Evolutionary conservation across 129 eudicot genomes (phyloP).

Genomic region (Dittrichia graveolens): DNA sequence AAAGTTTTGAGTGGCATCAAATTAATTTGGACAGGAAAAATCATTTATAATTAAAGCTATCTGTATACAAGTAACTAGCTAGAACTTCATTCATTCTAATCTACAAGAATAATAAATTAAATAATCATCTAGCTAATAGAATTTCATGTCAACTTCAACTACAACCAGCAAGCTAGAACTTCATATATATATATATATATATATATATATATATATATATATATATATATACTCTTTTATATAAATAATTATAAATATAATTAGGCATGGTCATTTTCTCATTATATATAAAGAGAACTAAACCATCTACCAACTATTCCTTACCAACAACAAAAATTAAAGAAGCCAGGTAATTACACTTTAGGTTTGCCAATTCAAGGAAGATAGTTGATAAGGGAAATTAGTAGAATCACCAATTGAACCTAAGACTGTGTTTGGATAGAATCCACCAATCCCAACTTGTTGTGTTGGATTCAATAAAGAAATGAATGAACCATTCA

Average conservation of each 20-base stretch:
- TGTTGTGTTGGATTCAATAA: conserved; percentile 41
- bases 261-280: conserved; percentile 12
- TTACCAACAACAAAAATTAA: conserved; percentile 12
- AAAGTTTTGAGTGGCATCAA: too few species aligned
- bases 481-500: conserved; percentile 43
- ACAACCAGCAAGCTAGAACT: neutral
- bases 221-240: neutral
- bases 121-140: too few species aligned
- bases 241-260: conserved; percentile 3
- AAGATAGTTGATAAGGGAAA: conserved; percentile 41
- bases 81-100: too few species aligned
- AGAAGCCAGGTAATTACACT: neutral
- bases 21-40: too few species aligned
- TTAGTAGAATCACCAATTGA: conserved; percentile 32
- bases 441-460: conserved; percentile 30
- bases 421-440: conserved; percentile 39
- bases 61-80: too few species aligned
- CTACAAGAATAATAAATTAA: too few species aligned
- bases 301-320: neutral
- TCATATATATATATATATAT: too few species aligned
- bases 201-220: too few species aligned
- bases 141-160: neutral
- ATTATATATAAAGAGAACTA: neutral
- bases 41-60: too few species aligned
- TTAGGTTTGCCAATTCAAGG: conserved; percentile 43